phyloP scores from a whole-genome alignment of 306 rosid species.

The Lathyrus oleraceus region DNA sequence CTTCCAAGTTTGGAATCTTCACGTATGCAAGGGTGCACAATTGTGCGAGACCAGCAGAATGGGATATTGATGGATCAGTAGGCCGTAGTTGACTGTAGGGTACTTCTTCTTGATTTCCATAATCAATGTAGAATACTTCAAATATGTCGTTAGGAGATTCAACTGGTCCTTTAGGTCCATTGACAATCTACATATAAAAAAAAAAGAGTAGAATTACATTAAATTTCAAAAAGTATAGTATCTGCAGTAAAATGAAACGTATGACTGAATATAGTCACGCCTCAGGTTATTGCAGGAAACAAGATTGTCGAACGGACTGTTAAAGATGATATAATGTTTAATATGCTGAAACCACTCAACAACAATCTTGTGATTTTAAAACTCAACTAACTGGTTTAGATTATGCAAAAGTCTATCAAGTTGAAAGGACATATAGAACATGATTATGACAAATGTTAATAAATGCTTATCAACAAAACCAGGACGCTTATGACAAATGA shows the following conservation, averaged over 20 bases:
- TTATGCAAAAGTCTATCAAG: not conserved
- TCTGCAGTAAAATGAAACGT: too few relatives aligned
- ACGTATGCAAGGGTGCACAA: conserved; percentile 86
- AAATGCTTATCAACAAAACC: too few relatives aligned
- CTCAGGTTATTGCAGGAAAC: not conserved
- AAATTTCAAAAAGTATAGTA: not conserved
- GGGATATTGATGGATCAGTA: conserved; percentile 71
- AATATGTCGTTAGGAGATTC: conserved; percentile 73
- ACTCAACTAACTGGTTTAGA: conserved; percentile 2
- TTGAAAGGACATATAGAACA: not conserved
- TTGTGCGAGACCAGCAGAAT: conserved; percentile 88
- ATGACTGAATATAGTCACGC: too few relatives aligned
- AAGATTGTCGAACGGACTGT: not conserved
- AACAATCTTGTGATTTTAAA: not conserved
- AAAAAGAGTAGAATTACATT: not conserved
- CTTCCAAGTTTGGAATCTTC: conserved; percentile 79
- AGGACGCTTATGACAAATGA: too few relatives aligned
- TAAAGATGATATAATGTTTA: not conserved
- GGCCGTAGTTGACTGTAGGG: conserved; percentile 75
- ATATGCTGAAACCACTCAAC: not conserved
- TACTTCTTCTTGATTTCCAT: conserved; percentile 91
- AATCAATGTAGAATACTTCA: conserved; percentile 92
- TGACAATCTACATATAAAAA: conserved; percentile 54
- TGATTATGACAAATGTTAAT: too few relatives aligned
- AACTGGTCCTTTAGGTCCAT: conserved; percentile 82